Percentiles rank a stretch among this genome's conserved stretches.
Evolutionary conservation across 495 filamentous ascomycete species (phyloP).

Genomic region (Physcia stellaris): DNA sequence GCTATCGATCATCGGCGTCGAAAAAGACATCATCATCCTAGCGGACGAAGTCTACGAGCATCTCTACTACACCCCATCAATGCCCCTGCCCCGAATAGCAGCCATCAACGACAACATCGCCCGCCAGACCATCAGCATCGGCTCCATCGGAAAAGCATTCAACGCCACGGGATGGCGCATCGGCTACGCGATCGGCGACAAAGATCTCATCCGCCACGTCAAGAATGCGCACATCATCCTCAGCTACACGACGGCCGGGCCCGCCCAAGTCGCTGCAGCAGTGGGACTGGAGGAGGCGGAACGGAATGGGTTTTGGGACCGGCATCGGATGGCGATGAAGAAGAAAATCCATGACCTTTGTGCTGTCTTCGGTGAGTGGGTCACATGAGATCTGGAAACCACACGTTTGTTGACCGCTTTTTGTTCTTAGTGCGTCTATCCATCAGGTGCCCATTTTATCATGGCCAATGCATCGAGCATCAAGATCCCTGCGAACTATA

Average conservation of each 20-base stretch:
- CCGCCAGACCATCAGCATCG: constrained; percentile 5
- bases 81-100: constrained; percentile 4
- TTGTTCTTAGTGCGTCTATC: constrained; percentile 4
- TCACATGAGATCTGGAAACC: background rate
- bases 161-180: no score
- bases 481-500: background rate
- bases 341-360: constrained; percentile 7
- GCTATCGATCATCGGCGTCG: constrained; percentile 9
- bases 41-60: constrained; percentile 14
- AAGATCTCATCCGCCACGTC: constrained; percentile 8
- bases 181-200: constrained; percentile 11
- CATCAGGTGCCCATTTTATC: constrained; percentile 7
- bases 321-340: no score
- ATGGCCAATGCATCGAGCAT: constrained; percentile 2
- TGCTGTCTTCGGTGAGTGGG: constrained; percentile 6
- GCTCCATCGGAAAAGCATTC: constrained; percentile 11
- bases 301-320: constrained; percentile 10
- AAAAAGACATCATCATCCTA: constrained; percentile 6
- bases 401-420: background rate
- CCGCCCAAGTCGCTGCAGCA: constrained; percentile 9
- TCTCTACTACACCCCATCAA: constrained; percentile 6
- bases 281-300: constrained; percentile 8
- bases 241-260: constrained; percentile 5
- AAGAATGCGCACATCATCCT: constrained; percentile 6
- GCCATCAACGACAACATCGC: constrained; percentile 3